Evolutionary conservation across 2,329 filamentous ascomycete genomes (phyloP).

Genomic region (Ophiostoma pallidulum): DNA sequence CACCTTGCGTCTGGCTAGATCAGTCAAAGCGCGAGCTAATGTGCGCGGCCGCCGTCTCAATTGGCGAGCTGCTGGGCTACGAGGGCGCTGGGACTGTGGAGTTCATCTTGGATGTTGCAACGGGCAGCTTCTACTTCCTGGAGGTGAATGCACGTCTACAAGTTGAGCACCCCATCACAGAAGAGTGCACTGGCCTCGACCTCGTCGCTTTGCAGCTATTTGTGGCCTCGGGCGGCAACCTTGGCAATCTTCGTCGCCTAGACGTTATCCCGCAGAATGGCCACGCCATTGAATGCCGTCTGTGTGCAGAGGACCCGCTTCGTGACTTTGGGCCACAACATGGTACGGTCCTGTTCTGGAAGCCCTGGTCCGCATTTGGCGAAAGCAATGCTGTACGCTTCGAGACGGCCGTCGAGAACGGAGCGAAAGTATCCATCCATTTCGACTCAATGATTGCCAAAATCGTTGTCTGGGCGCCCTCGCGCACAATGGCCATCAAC

Average conservation of each 20-base stretch:
- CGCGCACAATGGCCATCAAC: slow-evolving; percentile 25
- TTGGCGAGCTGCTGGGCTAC: too few species aligned
- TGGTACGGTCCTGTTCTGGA: slow-evolving; percentile 28
- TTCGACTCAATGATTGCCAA: slow-evolving; percentile 40
- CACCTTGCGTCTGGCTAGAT: slow-evolving; percentile 47
- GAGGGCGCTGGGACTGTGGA: slow-evolving; percentile 35
- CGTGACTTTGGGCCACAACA: slow-evolving; percentile 29
- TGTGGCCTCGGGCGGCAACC: slow-evolving; percentile 74
- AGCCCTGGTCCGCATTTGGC: too few species aligned
- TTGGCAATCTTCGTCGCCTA: slow-evolving; percentile 15
- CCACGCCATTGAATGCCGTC: slow-evolving; percentile 34
- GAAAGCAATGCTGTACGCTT: slow-evolving; percentile 31
- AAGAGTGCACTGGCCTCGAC: slow-evolving; percentile 66
- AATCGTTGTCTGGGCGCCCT: slow-evolving; percentile 34
- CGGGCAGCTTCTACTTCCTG: slow-evolving; percentile 71
- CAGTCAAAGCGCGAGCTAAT: slow-evolving; percentile 24
- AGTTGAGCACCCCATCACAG: slow-evolving; percentile 73
- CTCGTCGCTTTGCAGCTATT: slow-evolving; percentile 92
- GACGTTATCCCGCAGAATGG: slow-evolving; percentile 21
- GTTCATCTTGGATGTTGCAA: slow-evolving; percentile 76
- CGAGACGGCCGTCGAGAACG: slow-evolving; percentile 31
- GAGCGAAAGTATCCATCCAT: slow-evolving; percentile 31
- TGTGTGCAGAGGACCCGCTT: slow-evolving; percentile 34
- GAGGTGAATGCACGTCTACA: slow-evolving; percentile 82
- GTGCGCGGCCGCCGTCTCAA: slow-evolving; percentile 10